Evolutionary conservation across 2,329 filamentous ascomycete species (phyloP).

Genomic region (Rutstroemia sp.): DNA sequence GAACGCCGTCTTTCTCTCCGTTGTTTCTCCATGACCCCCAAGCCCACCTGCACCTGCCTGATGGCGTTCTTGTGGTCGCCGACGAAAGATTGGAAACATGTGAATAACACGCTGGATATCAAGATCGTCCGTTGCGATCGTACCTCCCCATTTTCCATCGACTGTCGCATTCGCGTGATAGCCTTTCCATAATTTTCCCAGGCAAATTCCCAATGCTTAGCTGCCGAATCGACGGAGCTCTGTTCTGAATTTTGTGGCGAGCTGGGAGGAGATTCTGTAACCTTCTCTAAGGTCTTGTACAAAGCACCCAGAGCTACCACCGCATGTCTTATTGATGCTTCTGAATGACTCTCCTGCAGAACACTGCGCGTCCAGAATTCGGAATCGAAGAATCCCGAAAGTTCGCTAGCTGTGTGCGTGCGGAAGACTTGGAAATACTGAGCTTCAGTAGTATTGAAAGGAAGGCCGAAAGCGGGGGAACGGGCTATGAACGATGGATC

Average conservation of each 20-base stretch:
- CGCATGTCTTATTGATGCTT: constrained; percentile 55
- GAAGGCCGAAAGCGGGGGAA: constrained; percentile 11
- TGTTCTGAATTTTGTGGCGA: constrained; percentile 18
- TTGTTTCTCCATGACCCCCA: constrained; percentile 46
- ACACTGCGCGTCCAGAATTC: constrained; percentile 58
- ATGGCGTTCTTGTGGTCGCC: constrained; percentile 57
- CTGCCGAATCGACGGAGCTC: constrained; percentile 32
- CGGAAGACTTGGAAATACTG: constrained; percentile 58
- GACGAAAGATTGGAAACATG: constrained; percentile 62
- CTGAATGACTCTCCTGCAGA: constrained; percentile 54
- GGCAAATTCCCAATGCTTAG: constrained; percentile 51
- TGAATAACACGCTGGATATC: constrained; percentile 58
- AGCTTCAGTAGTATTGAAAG: constrained; percentile 44
- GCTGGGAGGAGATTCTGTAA: constrained; percentile 40
- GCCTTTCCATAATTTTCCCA: constrained; percentile 52
- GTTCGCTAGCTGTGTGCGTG: constrained; percentile 51
- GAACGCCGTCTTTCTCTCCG: constrained; percentile 37
- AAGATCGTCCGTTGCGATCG: constrained; percentile 45
- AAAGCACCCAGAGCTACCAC: constrained; percentile 59
- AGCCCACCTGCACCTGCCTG: constrained; percentile 50
- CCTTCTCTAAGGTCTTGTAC: constrained; percentile 58
- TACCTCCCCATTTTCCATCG: constrained; percentile 36
- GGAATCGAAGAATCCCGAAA: constrained; percentile 61
- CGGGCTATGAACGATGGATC: neutral
- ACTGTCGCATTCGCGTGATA: constrained; percentile 41